These are phyloP conservation scores for Albugo candida DNA, from an alignment of 352 stramenopile species.

Conservation along the genomic window DNA sequence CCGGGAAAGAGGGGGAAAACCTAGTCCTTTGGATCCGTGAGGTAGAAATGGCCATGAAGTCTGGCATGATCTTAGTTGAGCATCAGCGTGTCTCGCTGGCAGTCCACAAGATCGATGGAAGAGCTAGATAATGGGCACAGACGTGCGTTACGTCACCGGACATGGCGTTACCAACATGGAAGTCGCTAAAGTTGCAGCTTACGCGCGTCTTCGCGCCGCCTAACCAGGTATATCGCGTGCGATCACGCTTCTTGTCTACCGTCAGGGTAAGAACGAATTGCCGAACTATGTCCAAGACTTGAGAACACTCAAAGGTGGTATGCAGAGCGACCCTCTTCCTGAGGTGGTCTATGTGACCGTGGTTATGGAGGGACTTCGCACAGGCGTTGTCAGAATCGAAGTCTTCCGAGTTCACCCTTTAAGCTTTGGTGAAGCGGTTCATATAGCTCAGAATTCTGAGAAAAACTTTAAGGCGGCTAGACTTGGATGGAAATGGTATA, in stretches of 20 bases:
- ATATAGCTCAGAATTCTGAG: too few relatives aligned
- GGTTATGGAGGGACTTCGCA: neutral
- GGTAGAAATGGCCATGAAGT: neutral
- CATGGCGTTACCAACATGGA: too few relatives aligned
- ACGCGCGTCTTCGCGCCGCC: neutral
- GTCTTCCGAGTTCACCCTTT: neutral
- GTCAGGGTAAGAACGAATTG: neutral
- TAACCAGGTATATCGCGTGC: neutral
- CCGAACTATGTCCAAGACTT: neutral
- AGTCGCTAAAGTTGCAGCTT: neutral
- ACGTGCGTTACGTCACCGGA: too few relatives aligned
- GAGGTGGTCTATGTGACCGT: neutral
- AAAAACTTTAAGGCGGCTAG: too few relatives aligned
- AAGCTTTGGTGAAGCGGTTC: neutral
- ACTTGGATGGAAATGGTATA: too few relatives aligned
- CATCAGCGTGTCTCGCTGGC: neutral
- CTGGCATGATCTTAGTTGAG: neutral
- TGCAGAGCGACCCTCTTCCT: neutral
- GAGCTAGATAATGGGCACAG: neutral
- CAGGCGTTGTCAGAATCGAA: neutral
- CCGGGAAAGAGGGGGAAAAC: neutral
- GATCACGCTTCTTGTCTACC: neutral
- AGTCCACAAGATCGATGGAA: neutral
- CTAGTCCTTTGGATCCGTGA: neutral
- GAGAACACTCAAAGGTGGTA: neutral